A percentile compares a stretch with the other conserved stretches of the same genome.
Evolutionary conservation across 2,329 filamentous ascomycete genomes (phyloP).

Genomic region (Rhinocladiella similis): DNA sequence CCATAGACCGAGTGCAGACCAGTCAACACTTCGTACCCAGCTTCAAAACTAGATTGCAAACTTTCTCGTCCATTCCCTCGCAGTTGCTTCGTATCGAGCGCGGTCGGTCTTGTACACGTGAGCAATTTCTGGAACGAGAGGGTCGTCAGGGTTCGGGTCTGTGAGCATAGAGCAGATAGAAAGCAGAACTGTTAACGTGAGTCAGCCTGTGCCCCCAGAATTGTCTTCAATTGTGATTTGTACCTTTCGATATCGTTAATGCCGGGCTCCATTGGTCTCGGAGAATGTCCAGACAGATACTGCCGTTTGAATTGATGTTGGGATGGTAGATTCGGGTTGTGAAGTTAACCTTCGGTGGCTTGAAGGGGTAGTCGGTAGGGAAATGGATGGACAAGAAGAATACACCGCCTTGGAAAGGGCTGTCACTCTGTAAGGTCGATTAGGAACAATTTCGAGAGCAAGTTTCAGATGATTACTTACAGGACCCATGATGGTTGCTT

Average conservation of each 20-base stretch:
- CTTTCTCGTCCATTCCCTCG: slow-evolving; percentile 98
- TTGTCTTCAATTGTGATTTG: slow-evolving; percentile 21
- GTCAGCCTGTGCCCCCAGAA: background rate
- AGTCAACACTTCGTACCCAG: slow-evolving; percentile 2
- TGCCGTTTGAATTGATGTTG: slow-evolving; percentile 99
- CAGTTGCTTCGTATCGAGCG: slow-evolving; percentile 91
- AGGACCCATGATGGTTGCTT: slow-evolving; percentile 99
- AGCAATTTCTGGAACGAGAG: slow-evolving; percentile 96
- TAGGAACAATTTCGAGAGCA: background rate
- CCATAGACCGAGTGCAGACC: slow-evolving; percentile 1
- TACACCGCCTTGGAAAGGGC: slow-evolving; percentile 95
- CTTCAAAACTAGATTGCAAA: slow-evolving; percentile 75
- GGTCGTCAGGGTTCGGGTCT: slow-evolving; percentile 98
- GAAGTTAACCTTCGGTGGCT: slow-evolving; percentile 99
- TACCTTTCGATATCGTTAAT: slow-evolving; percentile 97
- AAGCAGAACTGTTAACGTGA: slow-evolving; percentile 68
- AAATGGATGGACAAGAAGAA: slow-evolving; percentile 99
- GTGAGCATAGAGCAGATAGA: slow-evolving; percentile 99
- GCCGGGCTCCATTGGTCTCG: slow-evolving; percentile 99
- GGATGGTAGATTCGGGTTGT: slow-evolving; percentile 99
- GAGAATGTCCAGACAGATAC: slow-evolving; percentile 97
- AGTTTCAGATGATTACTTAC: slow-evolving; percentile 59
- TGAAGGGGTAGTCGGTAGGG: slow-evolving; percentile 99
- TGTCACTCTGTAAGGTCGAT: slow-evolving; percentile 69
- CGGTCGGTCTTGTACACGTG: slow-evolving; percentile 99